Base-by-base conservation (phyloP, 441 rosid species). In the Adansonia madagascariensis region DNA sequence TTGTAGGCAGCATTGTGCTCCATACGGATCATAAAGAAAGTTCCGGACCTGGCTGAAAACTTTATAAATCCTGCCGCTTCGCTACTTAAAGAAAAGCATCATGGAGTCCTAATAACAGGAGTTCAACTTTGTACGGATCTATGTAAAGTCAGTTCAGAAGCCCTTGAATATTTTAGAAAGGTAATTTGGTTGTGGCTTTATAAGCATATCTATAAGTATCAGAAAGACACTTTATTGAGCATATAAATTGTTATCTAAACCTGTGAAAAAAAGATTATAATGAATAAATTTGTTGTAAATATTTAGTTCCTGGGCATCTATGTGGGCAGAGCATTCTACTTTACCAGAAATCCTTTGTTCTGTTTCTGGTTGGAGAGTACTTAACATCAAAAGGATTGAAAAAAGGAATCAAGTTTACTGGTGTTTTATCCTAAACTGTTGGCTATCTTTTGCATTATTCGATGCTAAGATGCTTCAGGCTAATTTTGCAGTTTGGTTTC, bases 31-130 rank as follows among this genome's bases (percentile, higher is more conserved):
- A 88, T 96, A 83, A 94, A 84, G 93, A 96, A 96, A 87, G 99
- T 96, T 69, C 97, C 99, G 41, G 99, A 94, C 81, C 90, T 96
- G 78, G 97, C 99, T 43, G 99, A 97, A 84, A 96, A 94, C 88
- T 96, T 96, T 87, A 83, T 94, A 81, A 94, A 93, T 61, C 91
- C 97, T 79, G 92, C 95, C 75, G 88, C 97, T 62, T 78, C 94
- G 9, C 90, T 97, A 71, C 98, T 97, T 80, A 93, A 88, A 88
- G 99, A 94, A 90, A 97, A 97, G 77, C 99, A 97, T 86, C 99
- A 97, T 83, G 99, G 99, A 74, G 98, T 92, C 80, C 82, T 93
- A 82, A 90, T 94, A 81, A 92, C 99, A 69, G 98, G 98, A 83
- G 81, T 97, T 88, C 98, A 97, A 83, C 97, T 97, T 72, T 94